Percentiles rank a stretch among this genome's conserved stretches.
phyloP scores from a whole-genome alignment of 2,329 filamentous ascomycete species.

The Ophiostoma piceae region DNA sequence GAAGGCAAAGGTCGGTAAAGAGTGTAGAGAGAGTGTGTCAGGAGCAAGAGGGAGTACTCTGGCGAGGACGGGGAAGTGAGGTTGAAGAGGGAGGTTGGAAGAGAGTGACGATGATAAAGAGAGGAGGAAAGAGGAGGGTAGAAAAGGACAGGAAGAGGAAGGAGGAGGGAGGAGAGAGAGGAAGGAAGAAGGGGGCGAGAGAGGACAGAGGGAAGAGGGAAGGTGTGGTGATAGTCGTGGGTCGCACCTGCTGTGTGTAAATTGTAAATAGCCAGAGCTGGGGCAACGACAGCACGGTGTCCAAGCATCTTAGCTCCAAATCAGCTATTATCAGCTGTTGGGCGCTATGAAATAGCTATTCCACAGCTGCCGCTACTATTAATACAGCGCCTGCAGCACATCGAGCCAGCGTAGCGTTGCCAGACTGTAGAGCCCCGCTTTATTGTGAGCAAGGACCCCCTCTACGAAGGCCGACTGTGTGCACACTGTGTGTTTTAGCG shows the following conservation, averaged over 20 bases:
- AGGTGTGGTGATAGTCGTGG: constrained; percentile 19
- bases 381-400: neutral
- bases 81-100: constrained; percentile 10
- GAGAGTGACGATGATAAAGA: constrained; percentile 16
- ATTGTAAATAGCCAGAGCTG: constrained; percentile 10
- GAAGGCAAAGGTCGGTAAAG: constrained; percentile 10
- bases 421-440: constrained; percentile 23
- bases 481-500: constrained; percentile 25
- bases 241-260: constrained; percentile 11
- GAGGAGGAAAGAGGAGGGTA: constrained; percentile 10
- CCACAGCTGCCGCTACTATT: too few species aligned
- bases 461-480: constrained; percentile 12
- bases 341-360: neutral
- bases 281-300: neutral
- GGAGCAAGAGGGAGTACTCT: neutral
- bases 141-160: constrained; percentile 13
- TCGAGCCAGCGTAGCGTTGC: constrained; percentile 18
- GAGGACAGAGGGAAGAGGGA: constrained; percentile 20
- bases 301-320: neutral
- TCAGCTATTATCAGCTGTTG: neutral
- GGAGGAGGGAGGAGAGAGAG: constrained; percentile 11
- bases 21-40: constrained; percentile 6
- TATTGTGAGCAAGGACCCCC: constrained; percentile 13
- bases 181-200: constrained; percentile 1
- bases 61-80: constrained; percentile 6